phyloP scores from a whole-genome alignment of 2,329 filamentous ascomycete species.

The Aspergillus clavatus region DNA sequence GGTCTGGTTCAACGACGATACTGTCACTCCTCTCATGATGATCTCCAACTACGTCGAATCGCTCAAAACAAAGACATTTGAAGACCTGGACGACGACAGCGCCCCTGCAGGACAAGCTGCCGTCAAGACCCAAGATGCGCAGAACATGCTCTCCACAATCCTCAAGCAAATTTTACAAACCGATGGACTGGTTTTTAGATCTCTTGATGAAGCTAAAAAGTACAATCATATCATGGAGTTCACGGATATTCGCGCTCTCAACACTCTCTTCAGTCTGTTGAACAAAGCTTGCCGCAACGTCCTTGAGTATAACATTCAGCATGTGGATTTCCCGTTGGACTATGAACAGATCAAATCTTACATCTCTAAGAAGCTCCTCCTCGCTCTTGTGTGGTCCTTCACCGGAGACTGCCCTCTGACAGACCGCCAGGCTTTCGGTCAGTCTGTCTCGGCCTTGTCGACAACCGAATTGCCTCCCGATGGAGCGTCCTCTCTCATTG shows the following conservation, averaged over 20 bases:
- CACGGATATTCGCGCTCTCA: slow-evolving; percentile 82
- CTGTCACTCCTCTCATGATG: slow-evolving; percentile 88
- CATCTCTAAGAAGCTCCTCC: slow-evolving; percentile 85
- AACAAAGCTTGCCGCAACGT: slow-evolving; percentile 91
- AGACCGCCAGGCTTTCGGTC: slow-evolving; percentile 85
- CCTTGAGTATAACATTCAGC: slow-evolving; percentile 92
- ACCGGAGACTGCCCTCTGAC: slow-evolving; percentile 87
- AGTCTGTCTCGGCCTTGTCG: slow-evolving; percentile 74
- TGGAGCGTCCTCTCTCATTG: slow-evolving; percentile 76
- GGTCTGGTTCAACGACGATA: slow-evolving; percentile 99
- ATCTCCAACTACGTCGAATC: slow-evolving; percentile 84
- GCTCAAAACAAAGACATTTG: slow-evolving; percentile 77
- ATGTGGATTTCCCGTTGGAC: slow-evolving; percentile 89
- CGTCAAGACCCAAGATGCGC: slow-evolving; percentile 71
- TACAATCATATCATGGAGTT: slow-evolving; percentile 99
- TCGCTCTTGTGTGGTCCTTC: slow-evolving; percentile 91
- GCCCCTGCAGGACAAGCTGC: slow-evolving; percentile 70
- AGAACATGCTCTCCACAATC: slow-evolving; percentile 73
- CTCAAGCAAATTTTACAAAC: slow-evolving; percentile 69
- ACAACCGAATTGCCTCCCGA: slow-evolving; percentile 80
- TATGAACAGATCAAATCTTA: slow-evolving; percentile 85
- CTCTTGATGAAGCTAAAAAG: slow-evolving; percentile 66
- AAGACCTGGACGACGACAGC: slow-evolving; percentile 91
- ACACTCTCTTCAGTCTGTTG: slow-evolving; percentile 88
- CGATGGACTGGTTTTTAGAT: slow-evolving; percentile 75